Conservation (phyloP, 106 monocot genomes). For the Allium sativum region DNA sequence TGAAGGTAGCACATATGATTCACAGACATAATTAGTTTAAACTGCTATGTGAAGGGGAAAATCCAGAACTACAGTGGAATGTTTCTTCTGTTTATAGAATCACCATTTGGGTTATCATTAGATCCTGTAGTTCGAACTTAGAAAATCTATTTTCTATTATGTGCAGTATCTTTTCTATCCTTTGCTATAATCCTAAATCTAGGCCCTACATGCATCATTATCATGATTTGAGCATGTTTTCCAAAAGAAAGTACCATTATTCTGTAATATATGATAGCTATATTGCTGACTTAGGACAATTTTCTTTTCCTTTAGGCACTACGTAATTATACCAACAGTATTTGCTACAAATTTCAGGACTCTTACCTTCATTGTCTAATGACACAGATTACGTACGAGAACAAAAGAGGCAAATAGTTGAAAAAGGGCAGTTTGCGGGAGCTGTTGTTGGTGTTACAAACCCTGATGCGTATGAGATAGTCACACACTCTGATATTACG, state of each 20-base stretch:
- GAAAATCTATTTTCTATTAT: too few relatives aligned
- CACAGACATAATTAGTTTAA: too few relatives aligned
- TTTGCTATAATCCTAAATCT: too few relatives aligned
- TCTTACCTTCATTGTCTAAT: background rate
- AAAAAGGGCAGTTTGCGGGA: background rate
- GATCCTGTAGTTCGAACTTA: too few relatives aligned
- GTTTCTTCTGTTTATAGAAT: too few relatives aligned
- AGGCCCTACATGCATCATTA: too few relatives aligned
- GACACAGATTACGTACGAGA: slow-evolving; percentile 1
- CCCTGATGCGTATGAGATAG: background rate
- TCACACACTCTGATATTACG: background rate
- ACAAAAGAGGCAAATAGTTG: slow-evolving; percentile 4
- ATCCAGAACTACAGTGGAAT: too few relatives aligned
- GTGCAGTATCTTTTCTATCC: too few relatives aligned
- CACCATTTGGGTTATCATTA: too few relatives aligned
- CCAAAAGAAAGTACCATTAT: background rate
- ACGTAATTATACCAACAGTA: background rate
- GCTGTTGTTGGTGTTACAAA: slow-evolving; percentile 2
- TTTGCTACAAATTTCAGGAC: background rate
- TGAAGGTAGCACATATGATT: too few relatives aligned
- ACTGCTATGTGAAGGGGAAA: too few relatives aligned
- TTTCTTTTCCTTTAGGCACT: background rate
- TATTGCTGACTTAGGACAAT: background rate
- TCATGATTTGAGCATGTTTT: background rate
- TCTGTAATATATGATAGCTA: background rate